A percentile compares a stretch with the other conserved stretches of the same genome.
These are phyloP conservation scores for Auriscalpium vulgare DNA, from an alignment of 768 basidiomycete species.

Conservation along the genomic window DNA sequence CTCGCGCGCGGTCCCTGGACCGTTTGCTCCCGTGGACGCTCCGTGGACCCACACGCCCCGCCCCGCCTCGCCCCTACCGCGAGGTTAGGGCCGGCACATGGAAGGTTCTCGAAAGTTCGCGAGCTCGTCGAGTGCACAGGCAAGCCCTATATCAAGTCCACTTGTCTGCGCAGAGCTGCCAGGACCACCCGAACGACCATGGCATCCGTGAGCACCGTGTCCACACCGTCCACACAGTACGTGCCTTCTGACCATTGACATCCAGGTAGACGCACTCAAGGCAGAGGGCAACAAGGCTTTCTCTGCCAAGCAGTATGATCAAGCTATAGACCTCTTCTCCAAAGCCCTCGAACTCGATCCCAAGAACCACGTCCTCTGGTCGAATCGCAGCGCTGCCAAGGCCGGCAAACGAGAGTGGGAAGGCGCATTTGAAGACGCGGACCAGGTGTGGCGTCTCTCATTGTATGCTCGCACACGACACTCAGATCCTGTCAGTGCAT, in stretches of 20 bases:
- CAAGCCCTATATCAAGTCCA: background rate
- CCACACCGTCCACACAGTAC: background rate
- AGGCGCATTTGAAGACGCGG: conserved; percentile 79
- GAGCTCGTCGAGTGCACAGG: background rate
- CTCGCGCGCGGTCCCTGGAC: too few species aligned
- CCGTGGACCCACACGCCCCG: too few species aligned
- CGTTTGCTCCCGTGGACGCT: too few species aligned
- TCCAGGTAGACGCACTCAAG: conserved; percentile 50
- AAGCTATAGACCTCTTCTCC: conserved; percentile 75
- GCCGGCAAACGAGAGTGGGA: conserved; percentile 76
- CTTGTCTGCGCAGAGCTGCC: background rate
- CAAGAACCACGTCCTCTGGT: conserved; percentile 82
- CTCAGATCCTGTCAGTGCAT: conserved; percentile 48
- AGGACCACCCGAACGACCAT: background rate
- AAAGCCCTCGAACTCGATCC: conserved; percentile 80
- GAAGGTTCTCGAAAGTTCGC: background rate
- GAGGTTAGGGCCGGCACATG: background rate
- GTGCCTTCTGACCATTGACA: background rate
- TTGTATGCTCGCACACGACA: background rate
- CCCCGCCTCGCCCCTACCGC: background rate
- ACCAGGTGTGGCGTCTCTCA: conserved; percentile 55
- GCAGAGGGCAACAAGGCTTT: conserved; percentile 95
- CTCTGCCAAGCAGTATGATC: conserved; percentile 85
- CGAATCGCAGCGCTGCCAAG: conserved; percentile 87
- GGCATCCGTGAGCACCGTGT: background rate